Base-by-base conservation (phyloP, 129 eudicot genomes). In the Cynara cardunculus region DNA sequence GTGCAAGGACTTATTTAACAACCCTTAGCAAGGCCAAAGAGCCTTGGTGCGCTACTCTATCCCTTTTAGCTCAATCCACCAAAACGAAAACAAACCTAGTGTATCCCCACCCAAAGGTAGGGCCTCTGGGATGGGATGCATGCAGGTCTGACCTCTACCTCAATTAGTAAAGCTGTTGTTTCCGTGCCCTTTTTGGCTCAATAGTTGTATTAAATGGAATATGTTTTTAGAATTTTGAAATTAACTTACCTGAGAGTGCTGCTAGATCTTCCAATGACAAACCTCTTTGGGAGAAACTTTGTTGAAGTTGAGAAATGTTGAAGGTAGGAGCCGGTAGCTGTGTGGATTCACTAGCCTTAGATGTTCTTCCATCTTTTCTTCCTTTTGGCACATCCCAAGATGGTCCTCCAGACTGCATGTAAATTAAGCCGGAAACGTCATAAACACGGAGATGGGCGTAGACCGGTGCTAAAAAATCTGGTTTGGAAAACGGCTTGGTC, bases 311-410 rank as follows among this genome's bases (percentile, higher is more conserved):
- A 69, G 92, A 83, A 26, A 93, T 79, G 77, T 83, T 91, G 77
- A 91, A 91, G 70, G 90, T 81, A 12, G 98, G 98, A 81, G 86
- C 82, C 32, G 98, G 94, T 78, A 91, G 78, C 70, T 82, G 85
- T 77, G 18, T 77, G n/a, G 91, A 89, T 80, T 93, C 98, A 72
- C 87, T 89, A 71, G 97, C 97, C 68, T 26, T 82, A 6, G 98
- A 93, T 80, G 82, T 89, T 77, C 94, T 89, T 80, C 98, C 97
- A 78, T 93, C 98, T 78, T 87, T 91, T 85, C 98, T 85, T 77
- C 98, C 98, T 82, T 89, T 89, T 18, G 93, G 94, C 73, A 91
- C 97, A 44, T 83, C 83, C 98, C 98, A 93, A 76, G 81, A 87
- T 46, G 98, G 97, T 46, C 94, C 98, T 76, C 98, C 93, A 21